Conservation (phyloP, 805 yeast species). For the Saccharomycopsis fibuligera region DNA sequence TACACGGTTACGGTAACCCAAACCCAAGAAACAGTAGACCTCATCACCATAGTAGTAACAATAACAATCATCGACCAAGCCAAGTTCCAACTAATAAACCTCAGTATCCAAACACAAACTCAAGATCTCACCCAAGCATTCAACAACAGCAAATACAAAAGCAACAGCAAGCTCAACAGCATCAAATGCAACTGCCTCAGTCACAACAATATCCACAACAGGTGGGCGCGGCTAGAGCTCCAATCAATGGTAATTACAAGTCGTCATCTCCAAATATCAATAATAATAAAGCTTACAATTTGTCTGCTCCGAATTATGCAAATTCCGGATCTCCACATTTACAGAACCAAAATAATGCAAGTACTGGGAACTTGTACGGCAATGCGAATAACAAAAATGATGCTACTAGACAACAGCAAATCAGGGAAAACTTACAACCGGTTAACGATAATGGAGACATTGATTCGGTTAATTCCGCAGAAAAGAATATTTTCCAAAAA, state of each 20-base stretch:
- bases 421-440: constrained; percentile 19
- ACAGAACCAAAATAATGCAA: neutral
- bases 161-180: constrained; percentile 12
- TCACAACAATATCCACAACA: constrained; percentile 11
- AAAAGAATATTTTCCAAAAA: constrained; percentile 18
- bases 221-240: neutral
- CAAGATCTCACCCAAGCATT: constrained; percentile 16
- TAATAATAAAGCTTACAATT: neutral
- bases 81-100: constrained; percentile 26
- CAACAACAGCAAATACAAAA: constrained; percentile 21
- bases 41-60: constrained; percentile 24
- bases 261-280: neutral
- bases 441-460: constrained; percentile 17
- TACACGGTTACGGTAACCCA: constrained; percentile 78
- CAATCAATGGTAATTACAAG: neutral
- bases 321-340: neutral
- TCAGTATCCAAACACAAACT: constrained; percentile 23
- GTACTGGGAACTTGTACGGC: neutral
- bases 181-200: neutral
- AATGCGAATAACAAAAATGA: neutral
- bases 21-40: constrained; percentile 36
- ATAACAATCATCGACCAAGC: constrained; percentile 26
- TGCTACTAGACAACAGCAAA: constrained; percentile 24
- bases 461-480: constrained; percentile 13
- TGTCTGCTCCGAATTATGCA: constrained; percentile 1